Percentiles rank a stretch among this genome's conserved stretches.
Evolutionary conservation across 352 stramenopile genomes (phyloP).

Genomic region (Pythium brachiatum): DNA sequence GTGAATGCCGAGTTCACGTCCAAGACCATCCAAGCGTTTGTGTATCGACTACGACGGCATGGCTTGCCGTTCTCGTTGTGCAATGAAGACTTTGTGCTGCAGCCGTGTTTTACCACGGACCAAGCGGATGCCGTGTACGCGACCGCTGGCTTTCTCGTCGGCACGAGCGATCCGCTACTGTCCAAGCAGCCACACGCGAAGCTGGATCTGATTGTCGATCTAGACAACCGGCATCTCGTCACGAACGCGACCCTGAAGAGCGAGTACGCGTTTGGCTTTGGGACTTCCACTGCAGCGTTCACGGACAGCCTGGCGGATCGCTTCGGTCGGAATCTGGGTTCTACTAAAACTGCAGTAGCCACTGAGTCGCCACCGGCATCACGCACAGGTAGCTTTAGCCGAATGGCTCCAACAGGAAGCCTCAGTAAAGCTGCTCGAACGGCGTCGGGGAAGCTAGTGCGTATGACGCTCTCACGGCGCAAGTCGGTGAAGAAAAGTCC

Average conservation of each 20-base stretch:
- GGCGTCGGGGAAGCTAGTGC: constrained; percentile 15
- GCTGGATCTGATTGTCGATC: constrained; percentile 61
- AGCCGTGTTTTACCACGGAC: constrained; percentile 49
- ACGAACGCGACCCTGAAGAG: constrained; percentile 45
- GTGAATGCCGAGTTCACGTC: constrained; percentile 33
- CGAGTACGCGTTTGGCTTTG: constrained; percentile 55
- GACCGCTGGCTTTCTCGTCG: constrained; percentile 46
- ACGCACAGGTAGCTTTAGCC: background rate
- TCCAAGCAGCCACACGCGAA: constrained; percentile 44
- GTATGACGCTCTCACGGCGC: constrained; percentile 9
- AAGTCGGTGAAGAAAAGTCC: constrained; percentile 6
- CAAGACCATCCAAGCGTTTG: constrained; percentile 37
- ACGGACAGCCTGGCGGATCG: constrained; percentile 27
- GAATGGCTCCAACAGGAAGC: constrained; percentile 7
- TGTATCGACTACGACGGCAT: constrained; percentile 39
- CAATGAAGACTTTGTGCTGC: constrained; percentile 36
- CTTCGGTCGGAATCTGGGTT: constrained; percentile 28
- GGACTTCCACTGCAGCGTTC: constrained; percentile 38
- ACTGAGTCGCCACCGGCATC: constrained; percentile 8
- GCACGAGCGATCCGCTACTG: constrained; percentile 49
- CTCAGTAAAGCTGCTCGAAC: constrained; percentile 13
- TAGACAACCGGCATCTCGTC: constrained; percentile 54
- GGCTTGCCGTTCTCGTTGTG: constrained; percentile 47
- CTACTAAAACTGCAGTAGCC: constrained; percentile 1
- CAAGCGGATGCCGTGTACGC: constrained; percentile 30